Percentiles rank a stretch among this genome's conserved stretches.
Evolutionary conservation across 345 rosid genomes (phyloP).

Genomic region (Brassica nigra): DNA sequence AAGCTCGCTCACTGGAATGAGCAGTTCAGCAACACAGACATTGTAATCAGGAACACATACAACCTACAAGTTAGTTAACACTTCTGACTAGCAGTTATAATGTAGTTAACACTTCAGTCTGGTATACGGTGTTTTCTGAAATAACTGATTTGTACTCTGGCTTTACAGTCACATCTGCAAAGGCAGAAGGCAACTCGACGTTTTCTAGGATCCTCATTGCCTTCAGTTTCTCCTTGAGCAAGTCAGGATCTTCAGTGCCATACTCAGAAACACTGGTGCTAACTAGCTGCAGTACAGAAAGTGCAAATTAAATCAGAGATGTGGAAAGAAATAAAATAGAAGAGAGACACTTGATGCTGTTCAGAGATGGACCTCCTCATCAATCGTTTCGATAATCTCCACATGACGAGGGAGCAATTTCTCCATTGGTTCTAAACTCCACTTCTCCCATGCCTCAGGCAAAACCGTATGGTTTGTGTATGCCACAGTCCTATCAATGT

Average conservation of each 20-base stretch:
- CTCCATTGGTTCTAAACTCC: conserved; percentile 84
- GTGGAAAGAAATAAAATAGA: neutral
- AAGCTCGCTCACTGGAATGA: too few relatives aligned
- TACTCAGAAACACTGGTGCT: conserved; percentile 59
- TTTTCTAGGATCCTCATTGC: conserved; percentile 81
- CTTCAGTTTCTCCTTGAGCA: conserved; percentile 61
- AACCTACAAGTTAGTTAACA: conserved; percentile 47
- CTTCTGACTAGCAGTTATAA: neutral
- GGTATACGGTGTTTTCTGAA: conserved; percentile 26
- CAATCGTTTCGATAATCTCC: conserved; percentile 79
- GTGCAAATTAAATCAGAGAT: conserved; percentile 15
- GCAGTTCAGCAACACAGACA: too few relatives aligned
- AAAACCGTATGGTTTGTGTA: conserved; percentile 86
- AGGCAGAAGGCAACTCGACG: conserved; percentile 66
- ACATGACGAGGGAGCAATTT: conserved; percentile 74
- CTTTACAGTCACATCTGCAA: conserved; percentile 62
- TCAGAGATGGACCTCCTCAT: conserved; percentile 63
- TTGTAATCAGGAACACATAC: too few relatives aligned
- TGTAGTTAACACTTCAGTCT: neutral
- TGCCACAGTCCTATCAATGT: conserved; percentile 63
- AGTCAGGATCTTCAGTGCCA: conserved; percentile 53
- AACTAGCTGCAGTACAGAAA: conserved; percentile 53
- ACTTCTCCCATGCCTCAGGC: conserved; percentile 88
- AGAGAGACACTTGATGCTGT: conserved; percentile 16
- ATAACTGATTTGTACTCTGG: conserved; percentile 43